These are phyloP conservation scores for Pleurotus cornucopiae DNA, from an alignment of 768 basidiomycete genomes.

Conservation along the genomic window DNA sequence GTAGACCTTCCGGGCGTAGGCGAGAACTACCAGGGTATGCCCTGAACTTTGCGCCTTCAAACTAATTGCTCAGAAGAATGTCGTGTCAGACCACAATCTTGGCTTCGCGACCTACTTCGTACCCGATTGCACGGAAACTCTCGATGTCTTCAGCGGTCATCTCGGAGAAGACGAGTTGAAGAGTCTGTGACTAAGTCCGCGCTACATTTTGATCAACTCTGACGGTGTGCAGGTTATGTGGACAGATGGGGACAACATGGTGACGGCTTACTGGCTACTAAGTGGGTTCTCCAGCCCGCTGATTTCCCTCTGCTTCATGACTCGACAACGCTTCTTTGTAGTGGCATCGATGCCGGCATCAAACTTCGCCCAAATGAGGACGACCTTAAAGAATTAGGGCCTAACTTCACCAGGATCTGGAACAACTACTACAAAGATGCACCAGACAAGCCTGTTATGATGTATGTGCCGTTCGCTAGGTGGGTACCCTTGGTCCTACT, in stretches of 20 bases:
- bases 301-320: too few relatives aligned
- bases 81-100: slow-evolving; percentile 34
- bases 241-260: slow-evolving; percentile 30
- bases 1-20: slow-evolving; percentile 77
- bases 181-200: slow-evolving; percentile 26
- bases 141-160: slow-evolving; percentile 37
- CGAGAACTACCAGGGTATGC: slow-evolving; percentile 44
- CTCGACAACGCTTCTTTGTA: slow-evolving; percentile 14
- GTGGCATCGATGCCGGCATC: slow-evolving; percentile 50
- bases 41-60: too few relatives aligned
- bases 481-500: too few relatives aligned
- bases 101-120: slow-evolving; percentile 36
- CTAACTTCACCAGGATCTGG: slow-evolving; percentile 47
- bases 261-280: slow-evolving; percentile 47
- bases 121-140: slow-evolving; percentile 39
- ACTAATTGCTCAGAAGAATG: too few relatives aligned
- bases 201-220: not conserved
- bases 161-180: slow-evolving; percentile 30
- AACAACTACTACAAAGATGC: slow-evolving; percentile 41
- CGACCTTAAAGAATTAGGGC: slow-evolving; percentile 48
- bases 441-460: slow-evolving; percentile 53
- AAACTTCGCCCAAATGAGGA: slow-evolving; percentile 48
- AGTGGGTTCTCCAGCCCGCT: slow-evolving; percentile 26
- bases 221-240: slow-evolving; percentile 15
- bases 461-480: slow-evolving; percentile 31